Conservation (phyloP, 306 rosid genomes). For the Medicago ruthenica region DNA sequence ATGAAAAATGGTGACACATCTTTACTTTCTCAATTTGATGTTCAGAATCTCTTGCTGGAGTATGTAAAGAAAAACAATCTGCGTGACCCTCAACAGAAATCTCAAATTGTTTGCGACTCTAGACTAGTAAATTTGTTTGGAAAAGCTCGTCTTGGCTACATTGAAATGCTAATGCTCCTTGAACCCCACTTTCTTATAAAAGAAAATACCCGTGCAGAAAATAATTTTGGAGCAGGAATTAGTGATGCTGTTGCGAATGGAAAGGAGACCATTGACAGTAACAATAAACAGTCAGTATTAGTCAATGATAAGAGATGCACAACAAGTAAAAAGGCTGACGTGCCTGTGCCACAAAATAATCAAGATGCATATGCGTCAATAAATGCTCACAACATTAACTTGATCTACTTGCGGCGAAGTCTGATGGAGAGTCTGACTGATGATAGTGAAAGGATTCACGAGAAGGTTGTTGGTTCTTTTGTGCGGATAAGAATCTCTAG, state of each 20-base stretch:
- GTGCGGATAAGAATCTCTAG: slow-evolving; percentile 81
- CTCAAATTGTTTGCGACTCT: slow-evolving; percentile 78
- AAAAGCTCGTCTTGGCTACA: slow-evolving; percentile 66
- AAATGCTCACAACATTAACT: slow-evolving; percentile 78
- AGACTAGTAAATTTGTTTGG: slow-evolving; percentile 82
- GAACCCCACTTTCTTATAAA: slow-evolving; percentile 74
- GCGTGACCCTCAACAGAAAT: slow-evolving; percentile 73
- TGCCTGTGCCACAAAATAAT: slow-evolving; percentile 49
- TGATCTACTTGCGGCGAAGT: slow-evolving; percentile 80
- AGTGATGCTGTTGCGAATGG: slow-evolving; percentile 53
- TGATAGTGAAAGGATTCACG: slow-evolving; percentile 65
- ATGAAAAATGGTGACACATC: slow-evolving; percentile 84
- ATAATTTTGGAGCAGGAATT: slow-evolving; percentile 47
- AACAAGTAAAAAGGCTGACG: slow-evolving; percentile 54
- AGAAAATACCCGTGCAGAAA: slow-evolving; percentile 50
- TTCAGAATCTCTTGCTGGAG: slow-evolving; percentile 71
- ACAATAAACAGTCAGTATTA: slow-evolving; percentile 48
- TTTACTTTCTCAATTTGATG: slow-evolving; percentile 68
- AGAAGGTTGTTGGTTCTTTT: slow-evolving; percentile 84
- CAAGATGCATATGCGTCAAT: slow-evolving; percentile 78
- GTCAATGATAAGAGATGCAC: slow-evolving; percentile 64
- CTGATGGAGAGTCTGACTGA: slow-evolving; percentile 67
- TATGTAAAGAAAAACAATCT: slow-evolving; percentile 78
- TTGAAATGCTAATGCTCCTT: slow-evolving; percentile 87
- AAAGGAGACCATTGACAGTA: slow-evolving; percentile 56